Evolutionary conservation across 768 basidiomycete genomes (phyloP), one percentile per base, ranked within the genome.

Genomic region (Suillus paluster): DNA sequence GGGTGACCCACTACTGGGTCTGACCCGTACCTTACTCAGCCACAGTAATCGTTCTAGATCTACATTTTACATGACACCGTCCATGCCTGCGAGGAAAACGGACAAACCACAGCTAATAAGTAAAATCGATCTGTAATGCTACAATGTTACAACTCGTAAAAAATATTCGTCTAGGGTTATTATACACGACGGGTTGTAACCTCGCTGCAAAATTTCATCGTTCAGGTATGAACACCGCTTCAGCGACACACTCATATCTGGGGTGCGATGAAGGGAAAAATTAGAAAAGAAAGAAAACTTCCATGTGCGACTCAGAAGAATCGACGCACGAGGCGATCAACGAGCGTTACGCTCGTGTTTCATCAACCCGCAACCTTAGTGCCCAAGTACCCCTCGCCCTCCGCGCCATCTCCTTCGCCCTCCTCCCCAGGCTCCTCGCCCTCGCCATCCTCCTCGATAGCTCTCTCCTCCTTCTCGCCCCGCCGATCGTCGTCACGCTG

Each of bases 401-500:
- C 73, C 0, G 66, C 74, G 10, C 75, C 67, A 25, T 76, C 73
- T 0, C 71, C 58, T 33, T 60, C 44, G 34, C 60, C 74, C 0
- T 68, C 63, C 9, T 59, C 67, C 1, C 64, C 68, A 2, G 64
- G 67, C 1, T 66, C 68, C 23, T 57, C 72, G 0, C 63, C 70
- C 1, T 71, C 76, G 0, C 64, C 70, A 4, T 73, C 77, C 4
- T 66, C 70, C 0, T 61, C 75, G 0, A 70, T 76, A 1, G 14
- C 67, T 11, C 56, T 64, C 45, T 72, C 77, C 58, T 12, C 58
- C 55, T 60, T 71, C 65, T 63, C 69, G 39, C 44, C 63, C 23
- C 67, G 59, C 38, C 68, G 64, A 19, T 84, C 83, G 49, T 91
- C 90, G 27, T 89, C 88, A 53, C 87, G 80, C 68, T 88, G 83